Evolutionary conservation across 495 filamentous ascomycete genomes (phyloP).

Genomic region (Daldinia caldariorum): DNA sequence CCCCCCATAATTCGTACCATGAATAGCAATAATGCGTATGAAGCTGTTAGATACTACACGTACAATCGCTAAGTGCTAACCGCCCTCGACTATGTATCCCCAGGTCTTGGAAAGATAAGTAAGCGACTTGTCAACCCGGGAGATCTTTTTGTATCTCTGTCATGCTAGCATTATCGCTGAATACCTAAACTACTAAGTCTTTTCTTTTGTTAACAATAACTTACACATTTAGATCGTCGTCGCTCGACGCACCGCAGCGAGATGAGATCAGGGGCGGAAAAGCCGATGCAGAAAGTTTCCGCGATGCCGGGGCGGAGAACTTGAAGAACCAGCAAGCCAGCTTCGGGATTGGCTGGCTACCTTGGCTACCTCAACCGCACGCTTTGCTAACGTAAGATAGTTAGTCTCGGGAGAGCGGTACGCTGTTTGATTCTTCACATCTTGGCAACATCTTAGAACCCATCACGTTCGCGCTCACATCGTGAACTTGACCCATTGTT

Average conservation of each 20-base stretch:
- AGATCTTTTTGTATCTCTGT: constrained; percentile 5
- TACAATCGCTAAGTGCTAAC: constrained; percentile 29
- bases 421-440: constrained; percentile 33
- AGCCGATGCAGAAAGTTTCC: constrained; percentile 31
- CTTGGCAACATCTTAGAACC: constrained; percentile 36
- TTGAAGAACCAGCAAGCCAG: neutral
- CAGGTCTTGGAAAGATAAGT: constrained; percentile 32
- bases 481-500: constrained; percentile 27
- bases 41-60: constrained; percentile 19
- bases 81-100: constrained; percentile 25
- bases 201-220: constrained; percentile 14
- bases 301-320: constrained; percentile 37
- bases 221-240: constrained; percentile 21
- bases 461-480: constrained; percentile 26
- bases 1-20: constrained; percentile 43
- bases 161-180: constrained; percentile 14
- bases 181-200: neutral
- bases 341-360: constrained; percentile 28
- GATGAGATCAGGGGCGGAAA: constrained; percentile 39
- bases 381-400: constrained; percentile 34
- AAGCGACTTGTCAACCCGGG: constrained; percentile 26
- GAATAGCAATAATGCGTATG: constrained; percentile 30
- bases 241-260: constrained; percentile 8
- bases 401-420: constrained; percentile 46
- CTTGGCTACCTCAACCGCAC: constrained; percentile 18